Evolutionary conservation across 129 eudicot genomes (phyloP).

Genomic region (Chrysanthemum seticuspe): DNA sequence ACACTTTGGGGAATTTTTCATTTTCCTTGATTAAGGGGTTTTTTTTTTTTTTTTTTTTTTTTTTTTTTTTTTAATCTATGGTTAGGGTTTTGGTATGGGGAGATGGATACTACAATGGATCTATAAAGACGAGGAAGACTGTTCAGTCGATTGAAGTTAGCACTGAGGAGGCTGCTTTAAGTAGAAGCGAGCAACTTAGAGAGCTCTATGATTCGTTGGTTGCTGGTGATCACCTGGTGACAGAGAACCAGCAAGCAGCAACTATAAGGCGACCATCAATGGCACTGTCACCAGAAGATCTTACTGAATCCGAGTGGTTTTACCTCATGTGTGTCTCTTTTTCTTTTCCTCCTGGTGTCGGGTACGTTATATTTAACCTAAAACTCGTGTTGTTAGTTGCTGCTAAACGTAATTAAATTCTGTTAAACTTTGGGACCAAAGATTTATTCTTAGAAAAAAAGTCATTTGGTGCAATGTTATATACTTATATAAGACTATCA

Average conservation of each 20-base stretch:
- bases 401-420: neutral
- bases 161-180: constrained; percentile 71
- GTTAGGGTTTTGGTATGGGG: constrained; percentile 70
- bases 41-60: neutral
- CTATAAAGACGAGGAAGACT: constrained; percentile 85
- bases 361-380: constrained; percentile 44
- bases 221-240: constrained; percentile 43
- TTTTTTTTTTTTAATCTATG: neutral
- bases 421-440: neutral
- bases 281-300: constrained; percentile 88
- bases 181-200: constrained; percentile 79
- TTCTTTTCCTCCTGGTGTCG: constrained; percentile 75
- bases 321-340: constrained; percentile 88
- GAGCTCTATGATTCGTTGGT: constrained; percentile 78
- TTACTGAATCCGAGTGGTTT: constrained; percentile 93
- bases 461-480: too few relatives aligned
- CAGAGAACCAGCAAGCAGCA: constrained; percentile 37
- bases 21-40: neutral
- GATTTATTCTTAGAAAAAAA: too few relatives aligned
- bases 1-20: neutral
- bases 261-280: constrained; percentile 58
- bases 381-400: neutral
- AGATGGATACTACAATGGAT: constrained; percentile 90
- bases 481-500: too few relatives aligned
- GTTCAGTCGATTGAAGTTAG: constrained; percentile 67